Percentiles rank a stretch among this genome's conserved stretches.
These are phyloP conservation scores for Cryphonectria radicalis DNA, from an alignment of 2,329 filamentous ascomycete genomes.

Conservation along the genomic window DNA sequence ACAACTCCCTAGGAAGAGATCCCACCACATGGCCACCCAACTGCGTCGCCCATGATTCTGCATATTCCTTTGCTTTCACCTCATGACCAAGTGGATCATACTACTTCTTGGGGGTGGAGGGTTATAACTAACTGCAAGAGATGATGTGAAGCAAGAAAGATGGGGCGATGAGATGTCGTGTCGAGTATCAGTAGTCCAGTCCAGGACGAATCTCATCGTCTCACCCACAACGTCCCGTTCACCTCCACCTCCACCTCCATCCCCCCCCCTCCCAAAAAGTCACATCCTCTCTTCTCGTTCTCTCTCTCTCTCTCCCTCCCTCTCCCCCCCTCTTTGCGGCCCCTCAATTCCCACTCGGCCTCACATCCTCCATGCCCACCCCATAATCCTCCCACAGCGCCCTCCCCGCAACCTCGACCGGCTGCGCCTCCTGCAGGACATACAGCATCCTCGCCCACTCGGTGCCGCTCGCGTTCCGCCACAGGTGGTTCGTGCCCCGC, in stretches of 20 bases:
- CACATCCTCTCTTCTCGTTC: neutral
- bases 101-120: neutral
- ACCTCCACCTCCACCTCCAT: too few species aligned
- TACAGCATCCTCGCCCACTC: conserved; percentile 48
- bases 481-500: conserved; percentile 50
- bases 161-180: too few species aligned
- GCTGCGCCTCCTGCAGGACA: conserved; percentile 38
- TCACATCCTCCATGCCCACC: conserved; percentile 31
- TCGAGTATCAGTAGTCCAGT: neutral
- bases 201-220: neutral
- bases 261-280: neutral
- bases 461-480: conserved; percentile 43
- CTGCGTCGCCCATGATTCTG: neutral
- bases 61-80: neutral
- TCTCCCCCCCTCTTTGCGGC: too few species aligned
- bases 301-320: too few species aligned
- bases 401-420: conserved; percentile 35
- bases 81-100: neutral
- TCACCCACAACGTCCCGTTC: neutral
- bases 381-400: conserved; percentile 37
- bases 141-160: neutral
- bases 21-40: neutral
- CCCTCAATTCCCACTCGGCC: conserved; percentile 26
- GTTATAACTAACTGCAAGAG: neutral
- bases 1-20: neutral